A percentile compares a stretch with the other conserved stretches of the same genome.
phyloP scores from a whole-genome alignment of 2,329 filamentous ascomycete genomes.

The Lanzia echinophila region DNA sequence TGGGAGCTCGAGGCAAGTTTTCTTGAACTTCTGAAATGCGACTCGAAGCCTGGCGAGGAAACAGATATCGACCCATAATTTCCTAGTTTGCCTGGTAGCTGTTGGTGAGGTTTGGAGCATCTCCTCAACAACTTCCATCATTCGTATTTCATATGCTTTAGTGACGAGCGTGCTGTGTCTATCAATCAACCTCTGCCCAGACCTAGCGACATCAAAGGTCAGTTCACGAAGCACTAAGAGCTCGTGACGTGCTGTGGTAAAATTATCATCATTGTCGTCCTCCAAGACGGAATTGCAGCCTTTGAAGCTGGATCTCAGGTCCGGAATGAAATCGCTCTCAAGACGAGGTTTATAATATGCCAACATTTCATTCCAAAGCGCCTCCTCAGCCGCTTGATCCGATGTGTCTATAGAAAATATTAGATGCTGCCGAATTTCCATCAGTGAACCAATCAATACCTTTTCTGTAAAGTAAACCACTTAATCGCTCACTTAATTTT shows the following conservation, averaged over 20 bases:
- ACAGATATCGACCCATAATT: not conserved
- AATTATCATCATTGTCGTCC: not conserved
- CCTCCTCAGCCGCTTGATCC: not conserved
- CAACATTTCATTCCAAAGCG: not conserved
- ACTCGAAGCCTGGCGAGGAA: not conserved
- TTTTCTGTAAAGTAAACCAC: not conserved
- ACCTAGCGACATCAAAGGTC: not conserved
- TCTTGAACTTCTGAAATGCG: not conserved
- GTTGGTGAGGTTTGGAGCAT: not conserved
- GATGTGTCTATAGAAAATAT: not conserved
- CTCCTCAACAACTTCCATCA: not conserved
- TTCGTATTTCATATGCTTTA: not conserved
- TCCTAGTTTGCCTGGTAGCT: not conserved
- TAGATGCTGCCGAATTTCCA: not conserved
- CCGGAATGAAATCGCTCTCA: not conserved
- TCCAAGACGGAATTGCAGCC: not conserved
- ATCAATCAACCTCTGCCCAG: not conserved
- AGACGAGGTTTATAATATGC: not conserved
- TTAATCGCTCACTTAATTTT: not conserved
- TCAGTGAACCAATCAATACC: not conserved
- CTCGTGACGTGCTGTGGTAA: not conserved
- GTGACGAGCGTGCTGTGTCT: not conserved
- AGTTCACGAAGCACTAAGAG: not conserved
- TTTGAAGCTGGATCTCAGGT: not conserved
- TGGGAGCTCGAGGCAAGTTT: not conserved